Conservation (phyloP, 495 filamentous ascomycete species). For the Daldinia loculata region DNA sequence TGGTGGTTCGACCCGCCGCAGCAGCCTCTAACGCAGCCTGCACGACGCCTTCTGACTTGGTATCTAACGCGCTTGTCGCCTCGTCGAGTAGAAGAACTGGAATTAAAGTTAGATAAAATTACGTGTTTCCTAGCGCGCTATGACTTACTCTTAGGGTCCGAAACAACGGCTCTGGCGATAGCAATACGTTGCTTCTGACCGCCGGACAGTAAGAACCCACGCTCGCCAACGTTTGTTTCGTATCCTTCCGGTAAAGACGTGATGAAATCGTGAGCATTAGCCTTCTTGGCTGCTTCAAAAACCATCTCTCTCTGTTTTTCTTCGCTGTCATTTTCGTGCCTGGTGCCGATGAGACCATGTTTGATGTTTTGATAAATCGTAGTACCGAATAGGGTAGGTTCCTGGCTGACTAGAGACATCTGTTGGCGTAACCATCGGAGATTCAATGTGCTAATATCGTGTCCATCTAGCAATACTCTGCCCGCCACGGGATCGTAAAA, state of each 20-base stretch:
- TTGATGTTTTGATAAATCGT: slow-evolving; percentile 88
- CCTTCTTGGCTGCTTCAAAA: slow-evolving; percentile 82
- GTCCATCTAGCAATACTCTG: slow-evolving; percentile 80
- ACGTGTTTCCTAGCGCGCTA: neutral
- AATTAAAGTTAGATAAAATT: slow-evolving; percentile 28
- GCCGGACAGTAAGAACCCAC: slow-evolving; percentile 89
- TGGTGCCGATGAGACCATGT: slow-evolving; percentile 87
- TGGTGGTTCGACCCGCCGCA: slow-evolving; percentile 89
- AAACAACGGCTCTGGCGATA: slow-evolving; percentile 87
- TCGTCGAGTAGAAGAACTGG: slow-evolving; percentile 87
- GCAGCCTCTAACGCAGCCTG: slow-evolving; percentile 91
- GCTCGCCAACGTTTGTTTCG: slow-evolving; percentile 93
- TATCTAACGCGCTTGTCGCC: slow-evolving; percentile 94
- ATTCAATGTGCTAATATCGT: slow-evolving; percentile 82
- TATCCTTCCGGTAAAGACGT: slow-evolving; percentile 84
- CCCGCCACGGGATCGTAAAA: slow-evolving; percentile 92
- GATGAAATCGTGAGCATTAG: slow-evolving; percentile 95
- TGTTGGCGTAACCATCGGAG: slow-evolving; percentile 91
- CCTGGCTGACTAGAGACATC: slow-evolving; percentile 85
- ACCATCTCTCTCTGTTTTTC: slow-evolving; percentile 76
- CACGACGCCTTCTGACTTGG: slow-evolving; percentile 92
- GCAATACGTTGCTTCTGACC: slow-evolving; percentile 96
- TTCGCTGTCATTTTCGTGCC: slow-evolving; percentile 69
- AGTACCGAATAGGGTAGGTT: slow-evolving; percentile 83
- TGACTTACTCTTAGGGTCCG: slow-evolving; percentile 76